These are phyloP conservation scores for Claviceps maximensis DNA, from an alignment of 2,329 filamentous ascomycete genomes.

Conservation along the genomic window DNA sequence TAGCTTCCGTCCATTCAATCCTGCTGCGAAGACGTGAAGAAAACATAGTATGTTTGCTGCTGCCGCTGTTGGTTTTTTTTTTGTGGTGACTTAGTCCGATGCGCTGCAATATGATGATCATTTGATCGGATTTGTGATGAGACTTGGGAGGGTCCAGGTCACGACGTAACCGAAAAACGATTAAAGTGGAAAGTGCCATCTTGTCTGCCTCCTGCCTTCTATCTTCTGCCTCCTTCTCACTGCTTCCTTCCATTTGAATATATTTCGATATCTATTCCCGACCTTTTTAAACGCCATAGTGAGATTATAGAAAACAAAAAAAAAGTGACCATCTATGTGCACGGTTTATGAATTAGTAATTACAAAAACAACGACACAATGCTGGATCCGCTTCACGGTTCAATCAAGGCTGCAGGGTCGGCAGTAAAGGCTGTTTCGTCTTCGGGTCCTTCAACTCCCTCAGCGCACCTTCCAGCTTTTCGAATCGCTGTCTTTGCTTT, in stretches of 20 bases:
- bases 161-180: too few species aligned
- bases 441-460: conserved; percentile 39
- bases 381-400: conserved; percentile 6
- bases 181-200: conserved; percentile 4
- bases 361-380: neutral
- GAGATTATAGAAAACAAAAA: neutral
- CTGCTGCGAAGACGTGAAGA: conserved; percentile 26
- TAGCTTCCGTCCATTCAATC: conserved; percentile 21
- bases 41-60: conserved; percentile 16
- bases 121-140: neutral
- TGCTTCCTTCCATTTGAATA: neutral
- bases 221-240: neutral
- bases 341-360: too few species aligned
- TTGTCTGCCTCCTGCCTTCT: neutral
- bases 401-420: conserved; percentile 19
- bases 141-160: neutral
- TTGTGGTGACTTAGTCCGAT: neutral
- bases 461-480: conserved; percentile 40
- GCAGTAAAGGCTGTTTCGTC: conserved; percentile 40
- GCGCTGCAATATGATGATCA: too few species aligned
- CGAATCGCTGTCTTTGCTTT: conserved; percentile 33
- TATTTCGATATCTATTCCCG: neutral
- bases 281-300: neutral
- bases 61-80: too few species aligned
- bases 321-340: neutral